phyloP scores from a whole-genome alignment of 345 rosid genomes.

The Erodium maritimum region DNA sequence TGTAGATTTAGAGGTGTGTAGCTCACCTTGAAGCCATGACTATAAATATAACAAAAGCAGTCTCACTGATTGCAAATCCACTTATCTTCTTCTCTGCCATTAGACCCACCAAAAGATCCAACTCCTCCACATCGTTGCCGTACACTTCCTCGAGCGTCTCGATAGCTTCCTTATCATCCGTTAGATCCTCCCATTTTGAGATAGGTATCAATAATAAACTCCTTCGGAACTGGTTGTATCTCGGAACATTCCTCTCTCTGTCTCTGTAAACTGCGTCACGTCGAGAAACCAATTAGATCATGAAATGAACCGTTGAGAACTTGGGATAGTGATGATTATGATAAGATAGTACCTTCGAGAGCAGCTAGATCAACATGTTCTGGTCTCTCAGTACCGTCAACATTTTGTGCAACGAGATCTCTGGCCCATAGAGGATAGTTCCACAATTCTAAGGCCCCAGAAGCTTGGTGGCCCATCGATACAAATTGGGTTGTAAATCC shows the following conservation, averaged over 20 bases:
- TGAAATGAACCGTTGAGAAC: background rate
- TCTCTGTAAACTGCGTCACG: conserved; percentile 52
- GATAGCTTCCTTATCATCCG: conserved; percentile 47
- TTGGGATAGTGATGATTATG: background rate
- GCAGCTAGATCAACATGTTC: conserved; percentile 63
- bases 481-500: conserved; percentile 56
- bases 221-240: conserved; percentile 60
- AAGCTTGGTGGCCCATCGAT: conserved; percentile 62
- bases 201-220: conserved; percentile 59
- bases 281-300: background rate
- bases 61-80: conserved; percentile 72
- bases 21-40: conserved; percentile 56
- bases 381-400: conserved; percentile 49
- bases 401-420: conserved; percentile 51
- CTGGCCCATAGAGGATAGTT: conserved; percentile 77
- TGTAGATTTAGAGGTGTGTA: no score
- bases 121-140: conserved; percentile 56
- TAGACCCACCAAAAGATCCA: conserved; percentile 50
- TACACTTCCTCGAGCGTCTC: conserved; percentile 47
- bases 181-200: conserved; percentile 59
- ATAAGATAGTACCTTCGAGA: conserved; percentile 37
- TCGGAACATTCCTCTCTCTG: conserved; percentile 53
- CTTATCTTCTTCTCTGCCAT: conserved; percentile 65
- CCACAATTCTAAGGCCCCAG: conserved; percentile 61
- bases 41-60: conserved; percentile 65